phyloP scores from a whole-genome alignment of 306 rosid species.

The Myrica gale region DNA sequence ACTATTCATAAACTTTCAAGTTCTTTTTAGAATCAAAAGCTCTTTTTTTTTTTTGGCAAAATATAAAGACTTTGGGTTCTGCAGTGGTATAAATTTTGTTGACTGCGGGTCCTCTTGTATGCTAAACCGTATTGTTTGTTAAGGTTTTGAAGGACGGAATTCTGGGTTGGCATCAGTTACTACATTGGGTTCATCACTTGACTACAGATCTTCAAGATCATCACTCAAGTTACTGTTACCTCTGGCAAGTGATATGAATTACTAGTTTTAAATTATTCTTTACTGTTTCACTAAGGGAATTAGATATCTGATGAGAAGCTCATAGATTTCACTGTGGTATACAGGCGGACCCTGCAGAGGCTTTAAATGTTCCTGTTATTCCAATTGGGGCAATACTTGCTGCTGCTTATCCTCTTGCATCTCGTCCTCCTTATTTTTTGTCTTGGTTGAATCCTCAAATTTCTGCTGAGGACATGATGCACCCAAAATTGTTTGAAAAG shows the following conservation, averaged over 20 bases:
- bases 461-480: slow-evolving; percentile 77
- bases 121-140: slow-evolving; percentile 22
- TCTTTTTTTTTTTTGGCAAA: neutral
- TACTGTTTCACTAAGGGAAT: neutral
- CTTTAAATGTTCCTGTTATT: slow-evolving; percentile 67
- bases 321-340: slow-evolving; percentile 19
- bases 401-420: slow-evolving; percentile 54
- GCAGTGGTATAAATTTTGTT: neutral
- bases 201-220: slow-evolving; percentile 69
- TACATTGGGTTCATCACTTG: slow-evolving; percentile 86
- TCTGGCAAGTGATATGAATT: slow-evolving; percentile 59
- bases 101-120: slow-evolving; percentile 15
- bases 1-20: neutral
- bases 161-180: slow-evolving; percentile 62
- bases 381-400: slow-evolving; percentile 67
- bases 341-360: slow-evolving; percentile 69
- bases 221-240: slow-evolving; percentile 79
- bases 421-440: slow-evolving; percentile 48
- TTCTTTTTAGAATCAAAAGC: neutral
- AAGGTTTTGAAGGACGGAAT: slow-evolving; percentile 61
- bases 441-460: slow-evolving; percentile 73
- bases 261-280: slow-evolving; percentile 13
- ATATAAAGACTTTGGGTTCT: slow-evolving; percentile 11
- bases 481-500: slow-evolving; percentile 58
- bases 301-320: slow-evolving; percentile 12